Percentiles rank a stretch among this genome's conserved stretches.
Evolutionary conservation across 177 flowering plant genomes (phyloP).

Genomic region (Vitis hybrid): DNA sequence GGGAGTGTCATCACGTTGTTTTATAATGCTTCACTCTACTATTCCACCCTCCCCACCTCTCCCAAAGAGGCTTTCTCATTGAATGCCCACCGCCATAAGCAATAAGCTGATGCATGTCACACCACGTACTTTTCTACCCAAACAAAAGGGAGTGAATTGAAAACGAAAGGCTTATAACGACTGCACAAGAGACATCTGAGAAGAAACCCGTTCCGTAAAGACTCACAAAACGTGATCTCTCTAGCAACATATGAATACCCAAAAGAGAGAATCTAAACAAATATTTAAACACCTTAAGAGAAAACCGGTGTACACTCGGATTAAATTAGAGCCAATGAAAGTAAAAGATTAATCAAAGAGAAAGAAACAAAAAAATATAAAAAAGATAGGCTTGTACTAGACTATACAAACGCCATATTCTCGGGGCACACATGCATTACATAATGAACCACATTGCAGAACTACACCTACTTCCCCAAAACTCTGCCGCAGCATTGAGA

Average conservation of each 20-base stretch:
- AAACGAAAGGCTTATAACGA: not conserved
- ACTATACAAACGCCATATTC: slow-evolving; percentile 7
- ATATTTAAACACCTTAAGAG: not conserved
- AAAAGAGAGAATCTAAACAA: not conserved
- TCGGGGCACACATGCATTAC: not conserved
- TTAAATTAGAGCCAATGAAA: slow-evolving; percentile 2
- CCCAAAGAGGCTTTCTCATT: too few relatives aligned
- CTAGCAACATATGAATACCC: not conserved
- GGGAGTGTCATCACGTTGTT: too few relatives aligned
- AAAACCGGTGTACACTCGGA: not conserved
- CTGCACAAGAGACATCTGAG: too few relatives aligned
- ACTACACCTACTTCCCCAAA: not conserved
- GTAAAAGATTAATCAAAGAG: not conserved
- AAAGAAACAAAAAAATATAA: not conserved
- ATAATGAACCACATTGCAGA: not conserved
- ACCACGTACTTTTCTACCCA: too few relatives aligned
- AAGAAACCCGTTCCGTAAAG: too few relatives aligned
- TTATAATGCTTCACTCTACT: too few relatives aligned
- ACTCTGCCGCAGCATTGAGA: slow-evolving; percentile 4
- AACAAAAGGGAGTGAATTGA: not conserved
- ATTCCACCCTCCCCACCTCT: too few relatives aligned
- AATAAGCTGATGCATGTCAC: too few relatives aligned
- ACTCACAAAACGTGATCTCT: too few relatives aligned
- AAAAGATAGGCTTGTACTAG: not conserved
- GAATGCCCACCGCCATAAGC: too few relatives aligned